A percentile compares a stretch with the other conserved stretches of the same genome.
Conservation (phyloP, 768 basidiomycete genomes). For the Termitomyces sp. region DNA sequence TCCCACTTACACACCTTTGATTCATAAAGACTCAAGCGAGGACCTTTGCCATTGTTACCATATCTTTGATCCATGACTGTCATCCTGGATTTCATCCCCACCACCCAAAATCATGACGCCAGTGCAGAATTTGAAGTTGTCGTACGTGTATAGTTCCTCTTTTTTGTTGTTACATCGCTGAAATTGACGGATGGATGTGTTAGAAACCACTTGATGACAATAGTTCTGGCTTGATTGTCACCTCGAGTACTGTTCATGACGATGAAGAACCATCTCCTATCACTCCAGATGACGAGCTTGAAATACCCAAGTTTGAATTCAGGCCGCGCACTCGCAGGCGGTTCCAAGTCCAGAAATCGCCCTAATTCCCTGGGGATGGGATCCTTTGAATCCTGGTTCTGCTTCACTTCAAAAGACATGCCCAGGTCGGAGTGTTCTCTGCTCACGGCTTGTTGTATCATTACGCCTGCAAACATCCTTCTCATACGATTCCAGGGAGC, state of each 20-base stretch:
- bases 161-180: background rate
- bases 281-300: constrained; percentile 1
- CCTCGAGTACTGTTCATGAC: background rate
- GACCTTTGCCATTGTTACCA: background rate
- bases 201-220: background rate
- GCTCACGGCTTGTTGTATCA: too few species aligned
- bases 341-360: background rate
- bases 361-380: background rate
- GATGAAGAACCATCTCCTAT: background rate
- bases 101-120: background rate
- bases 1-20: too few species aligned
- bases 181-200: background rate
- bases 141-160: background rate
- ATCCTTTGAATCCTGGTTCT: background rate
- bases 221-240: background rate
- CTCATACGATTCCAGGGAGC: too few species aligned
- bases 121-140: background rate
- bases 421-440: too few species aligned
- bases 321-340: background rate
- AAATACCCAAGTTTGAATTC: background rate
- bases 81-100: background rate
- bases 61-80: background rate
- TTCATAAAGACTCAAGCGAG: background rate
- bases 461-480: too few species aligned
- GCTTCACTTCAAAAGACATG: background rate